These are phyloP conservation scores for Fusarium abutilonis DNA, from an alignment of 2,329 filamentous ascomycete genomes.

Conservation along the genomic window DNA sequence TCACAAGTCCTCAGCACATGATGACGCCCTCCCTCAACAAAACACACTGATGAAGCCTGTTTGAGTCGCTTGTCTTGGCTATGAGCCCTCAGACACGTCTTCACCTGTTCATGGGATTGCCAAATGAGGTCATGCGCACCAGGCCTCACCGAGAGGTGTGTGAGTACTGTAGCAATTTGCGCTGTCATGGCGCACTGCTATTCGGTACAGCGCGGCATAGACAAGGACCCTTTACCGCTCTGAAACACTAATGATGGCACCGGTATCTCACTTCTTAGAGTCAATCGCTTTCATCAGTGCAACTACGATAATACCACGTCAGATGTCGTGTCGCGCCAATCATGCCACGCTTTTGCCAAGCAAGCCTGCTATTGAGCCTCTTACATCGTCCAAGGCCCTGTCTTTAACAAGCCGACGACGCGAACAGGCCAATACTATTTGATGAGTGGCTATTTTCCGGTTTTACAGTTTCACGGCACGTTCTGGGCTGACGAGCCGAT, in stretches of 20 bases:
- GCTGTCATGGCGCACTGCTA: constrained; percentile 20
- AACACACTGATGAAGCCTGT: constrained; percentile 34
- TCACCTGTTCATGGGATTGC: constrained; percentile 24
- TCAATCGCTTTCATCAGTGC: not conserved
- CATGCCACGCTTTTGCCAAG: constrained; percentile 28
- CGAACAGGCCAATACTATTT: not conserved
- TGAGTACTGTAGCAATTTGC: constrained; percentile 7
- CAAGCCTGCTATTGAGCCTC: constrained; percentile 25
- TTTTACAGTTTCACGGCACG: not conserved
- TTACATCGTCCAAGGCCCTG: constrained; percentile 34
- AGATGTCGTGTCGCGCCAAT: constrained; percentile 14
- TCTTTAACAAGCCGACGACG: not conserved
- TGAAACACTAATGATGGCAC: constrained; percentile 41
- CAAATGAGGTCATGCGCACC: constrained; percentile 43
- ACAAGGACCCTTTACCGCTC: constrained; percentile 19
- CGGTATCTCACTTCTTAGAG: not conserved
- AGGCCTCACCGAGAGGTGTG: constrained; percentile 27
- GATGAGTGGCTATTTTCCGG: not conserved
- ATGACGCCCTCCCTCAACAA: constrained; percentile 34
- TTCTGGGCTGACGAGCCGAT: constrained; percentile 18
- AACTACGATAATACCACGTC: constrained; percentile 1
- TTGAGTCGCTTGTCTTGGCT: constrained; percentile 25
- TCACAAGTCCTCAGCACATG: constrained; percentile 35
- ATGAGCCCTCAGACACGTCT: constrained; percentile 27
- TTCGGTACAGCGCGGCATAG: constrained; percentile 19